These are phyloP conservation scores for Scedosporium boydii DNA, from an alignment of 2,329 filamentous ascomycete genomes.

Conservation along the genomic window DNA sequence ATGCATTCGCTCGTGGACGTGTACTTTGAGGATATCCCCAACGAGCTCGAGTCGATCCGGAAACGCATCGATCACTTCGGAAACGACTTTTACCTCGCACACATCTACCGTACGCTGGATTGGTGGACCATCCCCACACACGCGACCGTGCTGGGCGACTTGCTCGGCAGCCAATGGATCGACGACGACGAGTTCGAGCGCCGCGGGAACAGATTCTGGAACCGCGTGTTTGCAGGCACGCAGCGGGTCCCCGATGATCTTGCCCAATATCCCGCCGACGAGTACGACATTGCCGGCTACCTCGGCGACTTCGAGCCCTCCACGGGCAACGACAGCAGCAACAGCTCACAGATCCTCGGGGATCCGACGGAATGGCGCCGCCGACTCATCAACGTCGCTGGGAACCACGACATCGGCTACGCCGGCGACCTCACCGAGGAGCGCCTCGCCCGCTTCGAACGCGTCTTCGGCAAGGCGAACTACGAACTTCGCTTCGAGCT, in stretches of 20 bases:
- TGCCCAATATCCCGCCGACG: slow-evolving; percentile 34
- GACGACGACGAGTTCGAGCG: slow-evolving; percentile 71
- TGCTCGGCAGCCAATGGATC: slow-evolving; percentile 94
- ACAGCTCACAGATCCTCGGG: background rate
- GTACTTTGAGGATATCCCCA: slow-evolving; percentile 57
- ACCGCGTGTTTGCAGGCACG: slow-evolving; percentile 62
- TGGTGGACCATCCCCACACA: slow-evolving; percentile 87
- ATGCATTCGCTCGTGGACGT: slow-evolving; percentile 53
- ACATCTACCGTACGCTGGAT: slow-evolving; percentile 74
- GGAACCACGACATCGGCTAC: slow-evolving; percentile 96
- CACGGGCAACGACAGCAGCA: background rate
- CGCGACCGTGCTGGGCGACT: slow-evolving; percentile 77
- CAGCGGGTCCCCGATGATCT: slow-evolving; percentile 52
- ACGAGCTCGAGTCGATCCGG: slow-evolving; percentile 54
- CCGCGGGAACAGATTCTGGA: slow-evolving; percentile 70
- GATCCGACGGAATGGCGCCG: slow-evolving; percentile 54
- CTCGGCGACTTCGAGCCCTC: slow-evolving; percentile 27
- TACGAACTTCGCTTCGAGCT: slow-evolving; percentile 75
- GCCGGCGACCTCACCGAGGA: slow-evolving; percentile 77
- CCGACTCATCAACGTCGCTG: slow-evolving; percentile 78
- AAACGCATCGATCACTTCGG: slow-evolving; percentile 84
- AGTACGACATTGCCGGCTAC: slow-evolving; percentile 41
- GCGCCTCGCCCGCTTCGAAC: slow-evolving; percentile 72
- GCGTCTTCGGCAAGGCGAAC: slow-evolving; percentile 76
- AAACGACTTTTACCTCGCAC: slow-evolving; percentile 90